These are phyloP conservation scores for Pelargonium cotyledonis DNA, from an alignment of 441 rosid species.

Conservation along the genomic window DNA sequence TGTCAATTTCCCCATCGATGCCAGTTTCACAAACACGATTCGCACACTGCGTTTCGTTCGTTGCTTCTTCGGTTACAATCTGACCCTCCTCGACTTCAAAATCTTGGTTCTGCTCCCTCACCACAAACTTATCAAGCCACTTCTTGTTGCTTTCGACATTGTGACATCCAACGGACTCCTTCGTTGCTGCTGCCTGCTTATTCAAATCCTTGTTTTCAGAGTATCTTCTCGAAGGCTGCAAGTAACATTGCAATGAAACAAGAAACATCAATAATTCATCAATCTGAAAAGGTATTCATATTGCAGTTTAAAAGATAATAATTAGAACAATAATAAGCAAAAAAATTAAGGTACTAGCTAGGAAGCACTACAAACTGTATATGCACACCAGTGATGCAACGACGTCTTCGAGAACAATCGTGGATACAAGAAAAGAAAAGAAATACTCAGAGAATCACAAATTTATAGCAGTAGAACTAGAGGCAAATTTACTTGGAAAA, in stretches of 20 bases:
- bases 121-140: conserved; percentile 22
- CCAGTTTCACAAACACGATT: conserved; percentile 16
- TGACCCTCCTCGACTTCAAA: conserved; percentile 42
- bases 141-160: conserved; percentile 3
- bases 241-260: conserved; percentile 21
- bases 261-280: conserved; percentile 17
- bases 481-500: not conserved
- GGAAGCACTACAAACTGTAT: not conserved
- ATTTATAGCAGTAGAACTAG: not conserved
- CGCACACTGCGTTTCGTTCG: conserved; percentile 14
- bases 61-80: conserved; percentile 29
- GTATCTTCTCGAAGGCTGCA: conserved; percentile 34
- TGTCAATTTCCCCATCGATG: conserved; percentile 23
- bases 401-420: not conserved
- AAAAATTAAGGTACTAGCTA: not conserved
- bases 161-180: conserved; percentile 5
- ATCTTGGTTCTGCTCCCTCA: conserved; percentile 16
- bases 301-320: not conserved
- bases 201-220: conserved; percentile 20
- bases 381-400: not conserved
- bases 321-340: not conserved
- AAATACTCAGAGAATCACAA: not conserved
- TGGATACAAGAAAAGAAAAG: not conserved
- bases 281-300: conserved; percentile 7
- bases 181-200: conserved; percentile 5